Evolutionary conservation across 495 filamentous ascomycete genomes (phyloP), one percentile per base, ranked within the genome.

Genomic region (Hyaloscypha variabilis): DNA sequence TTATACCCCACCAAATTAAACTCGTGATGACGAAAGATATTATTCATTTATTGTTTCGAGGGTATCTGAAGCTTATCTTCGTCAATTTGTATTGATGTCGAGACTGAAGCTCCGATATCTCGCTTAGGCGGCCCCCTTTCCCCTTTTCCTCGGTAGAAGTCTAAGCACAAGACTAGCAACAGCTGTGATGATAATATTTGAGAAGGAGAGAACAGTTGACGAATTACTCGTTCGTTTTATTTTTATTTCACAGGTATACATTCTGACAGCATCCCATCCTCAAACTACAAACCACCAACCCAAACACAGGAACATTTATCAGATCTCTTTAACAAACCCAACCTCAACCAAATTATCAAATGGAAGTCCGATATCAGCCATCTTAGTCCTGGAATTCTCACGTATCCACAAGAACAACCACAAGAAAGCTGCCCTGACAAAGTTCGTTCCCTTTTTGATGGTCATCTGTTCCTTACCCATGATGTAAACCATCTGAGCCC

Each of bases 401-500:
- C 90, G 70, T 58, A 91, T 81, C 83, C 86, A 91, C 50, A 92
- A 72, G 67, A 91, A 92, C 0, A 79, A 73, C 51, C 73, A 76
- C 58, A 92, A 71, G 8, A 87, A 42, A 0, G 83, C 25, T 50
- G 71, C 79, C 14, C 87, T 76, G 31, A 78, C 57, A 36, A 81
- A 70, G 29, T 82, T 77, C 25, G 78, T 80, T 8, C 74, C 76
- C 8, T 64, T 49, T 55, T 75, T 76, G 66, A 91, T 80, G 23
- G 77, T 77, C 81, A 92, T 82, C 77, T 90, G 83, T 67, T 91
- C 89, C 72, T 92, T 92, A 19, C 90, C 90, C 19, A 91, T 79
- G 24, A 92, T 81, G 68, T 92, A 91, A 42, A 90, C 73, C 31
- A 89, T 80, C 67, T 88, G 87, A 29, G 79, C 79, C n/a, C 80